Conservation (phyloP, 805 yeast species). For the Torulaspora franciscae region DNA sequence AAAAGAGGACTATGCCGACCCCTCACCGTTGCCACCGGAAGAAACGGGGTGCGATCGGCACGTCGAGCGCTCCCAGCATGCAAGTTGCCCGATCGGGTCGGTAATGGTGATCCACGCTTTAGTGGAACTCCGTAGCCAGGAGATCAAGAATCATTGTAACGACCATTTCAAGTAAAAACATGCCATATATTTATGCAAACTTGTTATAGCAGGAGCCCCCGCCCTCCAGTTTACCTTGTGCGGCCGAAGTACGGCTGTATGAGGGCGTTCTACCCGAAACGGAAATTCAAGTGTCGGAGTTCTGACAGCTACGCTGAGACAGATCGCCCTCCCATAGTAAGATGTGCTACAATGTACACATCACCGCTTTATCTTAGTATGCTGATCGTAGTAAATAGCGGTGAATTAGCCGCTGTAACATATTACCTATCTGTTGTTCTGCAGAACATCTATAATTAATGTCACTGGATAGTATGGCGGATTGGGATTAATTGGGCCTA, state of each 20-base stretch:
- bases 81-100: neutral
- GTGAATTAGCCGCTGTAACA: neutral
- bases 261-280: neutral
- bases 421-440: neutral
- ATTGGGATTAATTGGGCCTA: neutral
- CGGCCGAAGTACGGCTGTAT: neutral
- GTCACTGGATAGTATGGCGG: neutral
- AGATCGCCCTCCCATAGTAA: neutral
- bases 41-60: neutral
- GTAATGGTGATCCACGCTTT: slow-evolving; percentile 5
- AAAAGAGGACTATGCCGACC: neutral
- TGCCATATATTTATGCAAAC: neutral
- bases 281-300: neutral
- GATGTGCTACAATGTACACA: slow-evolving; percentile 1
- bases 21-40: neutral
- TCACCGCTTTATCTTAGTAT: neutral
- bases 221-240: too few species aligned
- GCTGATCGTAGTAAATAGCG: neutral
- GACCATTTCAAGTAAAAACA: neutral
- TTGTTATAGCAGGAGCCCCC: too few species aligned
- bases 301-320: neutral
- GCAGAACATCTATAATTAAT: slow-evolving; percentile 1
- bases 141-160: neutral
- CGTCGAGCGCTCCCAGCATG: neutral
- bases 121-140: neutral